phyloP scores from a whole-genome alignment of 176 grass and related monocot genomes.

The Stipa capillata region DNA sequence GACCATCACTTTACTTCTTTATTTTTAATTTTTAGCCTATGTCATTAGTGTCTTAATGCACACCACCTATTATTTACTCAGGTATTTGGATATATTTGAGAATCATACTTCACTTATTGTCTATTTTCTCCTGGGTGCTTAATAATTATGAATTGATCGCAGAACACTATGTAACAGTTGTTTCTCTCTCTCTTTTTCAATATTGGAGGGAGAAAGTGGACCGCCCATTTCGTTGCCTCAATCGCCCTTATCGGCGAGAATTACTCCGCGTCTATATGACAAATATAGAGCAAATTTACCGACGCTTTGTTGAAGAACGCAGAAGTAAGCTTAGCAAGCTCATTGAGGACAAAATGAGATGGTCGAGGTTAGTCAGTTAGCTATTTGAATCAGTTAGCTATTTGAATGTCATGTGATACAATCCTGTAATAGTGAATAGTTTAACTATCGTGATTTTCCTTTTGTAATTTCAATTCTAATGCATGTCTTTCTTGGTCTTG shows the following conservation, averaged over 20 bases:
- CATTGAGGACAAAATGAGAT: slow-evolving; percentile 73
- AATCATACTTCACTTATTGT: background rate
- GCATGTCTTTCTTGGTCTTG: slow-evolving; percentile 32
- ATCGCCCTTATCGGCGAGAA: slow-evolving; percentile 69
- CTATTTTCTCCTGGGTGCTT: background rate
- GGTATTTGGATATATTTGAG: background rate
- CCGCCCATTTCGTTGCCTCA: slow-evolving; percentile 72
- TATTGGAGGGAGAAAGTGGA: slow-evolving; percentile 65
- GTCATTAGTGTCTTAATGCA: background rate
- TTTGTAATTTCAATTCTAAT: background rate
- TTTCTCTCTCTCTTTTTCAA: background rate
- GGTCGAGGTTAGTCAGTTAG: slow-evolving; percentile 66
- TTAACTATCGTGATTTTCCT: background rate
- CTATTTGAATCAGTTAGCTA: too few relatives aligned
- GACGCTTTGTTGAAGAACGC: slow-evolving; percentile 61
- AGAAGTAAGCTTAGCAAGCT: slow-evolving; percentile 64
- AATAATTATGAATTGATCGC: background rate
- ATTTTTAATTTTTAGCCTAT: background rate
- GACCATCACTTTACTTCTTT: background rate
- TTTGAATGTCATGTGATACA: background rate
- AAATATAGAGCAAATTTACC: slow-evolving; percentile 93
- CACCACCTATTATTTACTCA: slow-evolving; percentile 2
- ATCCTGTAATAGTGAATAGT: background rate
- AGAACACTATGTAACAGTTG: slow-evolving; percentile 22
- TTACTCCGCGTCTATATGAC: slow-evolving; percentile 68